Conservation (phyloP, 495 filamentous ascomycete genomes). For the Pyronema domesticum region DNA sequence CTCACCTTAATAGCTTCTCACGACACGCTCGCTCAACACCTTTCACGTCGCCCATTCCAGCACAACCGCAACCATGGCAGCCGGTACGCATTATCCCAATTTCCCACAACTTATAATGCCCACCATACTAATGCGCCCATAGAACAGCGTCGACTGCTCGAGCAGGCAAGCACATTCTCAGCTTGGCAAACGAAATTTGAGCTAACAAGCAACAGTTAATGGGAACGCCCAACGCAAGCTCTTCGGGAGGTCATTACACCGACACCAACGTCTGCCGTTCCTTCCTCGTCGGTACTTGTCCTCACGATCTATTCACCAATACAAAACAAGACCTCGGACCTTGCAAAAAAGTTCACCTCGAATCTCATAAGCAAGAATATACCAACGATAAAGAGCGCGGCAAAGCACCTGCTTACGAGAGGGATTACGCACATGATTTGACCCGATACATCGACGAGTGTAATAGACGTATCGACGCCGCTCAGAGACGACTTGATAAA, state of each 20-base stretch:
- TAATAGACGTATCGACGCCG: constrained; percentile 78
- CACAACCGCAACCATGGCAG: background rate
- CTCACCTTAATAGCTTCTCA: no score
- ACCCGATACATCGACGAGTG: constrained; percentile 91
- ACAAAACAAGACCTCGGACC: constrained; percentile 88
- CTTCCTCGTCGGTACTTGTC: constrained; percentile 84
- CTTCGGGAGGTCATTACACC: constrained; percentile 47
- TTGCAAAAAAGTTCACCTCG: constrained; percentile 79
- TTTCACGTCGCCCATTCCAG: no score
- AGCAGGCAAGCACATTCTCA: constrained; percentile 12
- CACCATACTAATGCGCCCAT: constrained; percentile 3
- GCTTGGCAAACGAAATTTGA: background rate
- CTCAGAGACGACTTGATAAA: constrained; percentile 84
- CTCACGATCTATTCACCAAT: constrained; percentile 98
- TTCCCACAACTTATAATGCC: background rate
- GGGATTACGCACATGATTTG: constrained; percentile 91
- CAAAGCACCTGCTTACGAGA: constrained; percentile 61
- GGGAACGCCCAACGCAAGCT: constrained; percentile 23
- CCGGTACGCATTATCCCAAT: background rate
- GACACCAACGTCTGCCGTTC: constrained; percentile 92
- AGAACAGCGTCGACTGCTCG: constrained; percentile 25
- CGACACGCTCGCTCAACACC: no score
- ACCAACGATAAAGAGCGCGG: constrained; percentile 51
- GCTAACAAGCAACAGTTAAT: constrained; percentile 13
- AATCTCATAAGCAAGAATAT: constrained; percentile 76